These are phyloP conservation scores for Zea luxurians DNA, from an alignment of 176 grass and related monocot species.

Conservation along the genomic window DNA sequence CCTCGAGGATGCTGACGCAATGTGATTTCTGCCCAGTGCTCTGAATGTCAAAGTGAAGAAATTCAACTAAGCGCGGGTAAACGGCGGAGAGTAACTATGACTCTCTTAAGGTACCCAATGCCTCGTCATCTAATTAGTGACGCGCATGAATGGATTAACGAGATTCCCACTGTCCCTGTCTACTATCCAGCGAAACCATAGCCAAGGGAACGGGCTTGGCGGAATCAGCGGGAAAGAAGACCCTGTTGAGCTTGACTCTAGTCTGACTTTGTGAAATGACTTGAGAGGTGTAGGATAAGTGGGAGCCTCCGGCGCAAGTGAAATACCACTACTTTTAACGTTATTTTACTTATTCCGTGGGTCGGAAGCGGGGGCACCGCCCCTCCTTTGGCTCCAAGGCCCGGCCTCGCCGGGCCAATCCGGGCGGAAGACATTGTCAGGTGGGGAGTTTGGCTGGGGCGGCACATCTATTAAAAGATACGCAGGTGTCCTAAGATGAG, in stretches of 20 bases:
- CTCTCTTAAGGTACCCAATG: constrained; percentile 79
- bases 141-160: constrained; percentile 67
- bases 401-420: neutral
- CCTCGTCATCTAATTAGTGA: constrained; percentile 72
- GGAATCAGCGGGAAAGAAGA: too few relatives aligned
- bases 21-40: constrained; percentile 85
- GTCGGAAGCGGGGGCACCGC: constrained; percentile 42
- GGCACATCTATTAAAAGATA: neutral
- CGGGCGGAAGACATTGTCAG: too few relatives aligned
- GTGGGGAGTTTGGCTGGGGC: too few relatives aligned
- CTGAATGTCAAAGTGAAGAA: constrained; percentile 89
- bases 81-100: too few relatives aligned
- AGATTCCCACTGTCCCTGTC: constrained; percentile 39
- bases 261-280: too few relatives aligned
- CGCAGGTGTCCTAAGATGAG: constrained; percentile 26
- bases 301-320: constrained; percentile 39
- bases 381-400: constrained; percentile 25
- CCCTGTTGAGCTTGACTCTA: too few relatives aligned
- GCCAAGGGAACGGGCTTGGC: too few relatives aligned
- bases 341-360: constrained; percentile 82
- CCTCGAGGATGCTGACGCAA: constrained; percentile 64
- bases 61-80: constrained; percentile 72
- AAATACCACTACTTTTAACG: constrained; percentile 80
- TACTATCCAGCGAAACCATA: constrained; percentile 29
- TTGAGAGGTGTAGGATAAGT: too few relatives aligned